phyloP scores from a whole-genome alignment of 306 rosid genomes.

The Arachis stenosperma region DNA sequence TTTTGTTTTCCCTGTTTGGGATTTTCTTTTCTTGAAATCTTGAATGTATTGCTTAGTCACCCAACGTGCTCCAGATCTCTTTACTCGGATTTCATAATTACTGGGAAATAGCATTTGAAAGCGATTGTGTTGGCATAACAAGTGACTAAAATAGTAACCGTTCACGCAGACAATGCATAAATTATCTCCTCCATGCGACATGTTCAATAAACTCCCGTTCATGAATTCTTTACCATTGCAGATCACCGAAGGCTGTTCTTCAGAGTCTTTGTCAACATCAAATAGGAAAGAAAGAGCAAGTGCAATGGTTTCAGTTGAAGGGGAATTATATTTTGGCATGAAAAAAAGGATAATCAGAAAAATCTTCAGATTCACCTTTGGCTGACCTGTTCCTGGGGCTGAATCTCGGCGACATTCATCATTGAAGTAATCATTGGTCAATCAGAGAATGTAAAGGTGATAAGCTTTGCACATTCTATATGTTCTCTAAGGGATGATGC shows the following conservation, averaged over 20 bases:
- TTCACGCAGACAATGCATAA: constrained; percentile 28
- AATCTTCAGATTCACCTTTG: too few species aligned
- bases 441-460: not conserved
- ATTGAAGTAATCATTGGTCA: not conserved
- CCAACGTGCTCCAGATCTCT: constrained; percentile 15
- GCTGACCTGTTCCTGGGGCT: too few species aligned
- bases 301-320: too few species aligned
- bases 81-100: not conserved
- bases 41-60: not conserved
- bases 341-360: too few species aligned
- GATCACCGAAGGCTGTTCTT: not conserved
- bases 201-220: not conserved
- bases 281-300: too few species aligned
- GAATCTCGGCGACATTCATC: not conserved
- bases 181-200: constrained; percentile 9
- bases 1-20: too few species aligned
- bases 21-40: too few species aligned
- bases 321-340: too few species aligned
- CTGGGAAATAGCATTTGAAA: not conserved
- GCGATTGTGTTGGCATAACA: not conserved
- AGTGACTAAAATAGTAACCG: not conserved
- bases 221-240: not conserved
- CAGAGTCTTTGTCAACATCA: too few species aligned
- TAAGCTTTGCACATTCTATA: not conserved
- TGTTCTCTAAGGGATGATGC: not conserved